These are phyloP conservation scores for Colletotrichum liaoningense DNA, from an alignment of 2,329 filamentous ascomycete genomes.

Conservation along the genomic window DNA sequence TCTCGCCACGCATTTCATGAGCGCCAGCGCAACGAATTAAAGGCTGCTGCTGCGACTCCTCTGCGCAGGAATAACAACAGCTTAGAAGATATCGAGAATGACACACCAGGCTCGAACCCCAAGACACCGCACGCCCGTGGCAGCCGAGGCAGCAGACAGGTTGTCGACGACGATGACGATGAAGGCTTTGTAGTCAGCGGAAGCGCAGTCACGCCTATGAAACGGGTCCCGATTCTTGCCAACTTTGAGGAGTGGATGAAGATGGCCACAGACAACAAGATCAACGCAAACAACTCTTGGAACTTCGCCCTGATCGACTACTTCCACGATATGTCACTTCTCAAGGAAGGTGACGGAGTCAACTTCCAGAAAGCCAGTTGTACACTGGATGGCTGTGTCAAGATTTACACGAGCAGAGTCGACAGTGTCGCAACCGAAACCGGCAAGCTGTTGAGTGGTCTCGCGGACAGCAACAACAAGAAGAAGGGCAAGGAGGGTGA, in stretches of 20 bases:
- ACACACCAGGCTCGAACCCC: constrained; percentile 66
- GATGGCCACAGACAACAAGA: constrained; percentile 99
- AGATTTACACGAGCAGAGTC: constrained; percentile 98
- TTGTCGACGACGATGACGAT: constrained; percentile 62
- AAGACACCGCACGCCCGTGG: constrained; percentile 61
- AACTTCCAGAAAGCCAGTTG: constrained; percentile 99
- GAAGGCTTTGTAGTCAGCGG: constrained; percentile 76
- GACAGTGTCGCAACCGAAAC: constrained; percentile 99
- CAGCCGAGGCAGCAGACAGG: constrained; percentile 46
- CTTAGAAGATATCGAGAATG: constrained; percentile 69
- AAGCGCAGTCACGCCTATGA: constrained; percentile 90
- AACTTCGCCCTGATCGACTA: constrained; percentile 99
- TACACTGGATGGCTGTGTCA: constrained; percentile 96
- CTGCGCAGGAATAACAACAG: constrained; percentile 72
- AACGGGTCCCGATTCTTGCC: constrained; percentile 92
- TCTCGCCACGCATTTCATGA: constrained; percentile 90
- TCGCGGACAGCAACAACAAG: constrained; percentile 87
- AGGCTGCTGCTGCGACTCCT: constrained; percentile 78
- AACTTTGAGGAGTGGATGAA: constrained; percentile 99
- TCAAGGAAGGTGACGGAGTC: constrained; percentile 96
- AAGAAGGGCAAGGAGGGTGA: constrained; percentile 75
- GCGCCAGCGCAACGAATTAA: constrained; percentile 91
- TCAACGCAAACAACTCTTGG: constrained; percentile 98
- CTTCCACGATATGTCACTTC: constrained; percentile 97
- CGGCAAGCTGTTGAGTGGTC: constrained; percentile 90